Base-by-base conservation (phyloP, 495 filamentous ascomycete species). In the Trichoderma reesei region DNA sequence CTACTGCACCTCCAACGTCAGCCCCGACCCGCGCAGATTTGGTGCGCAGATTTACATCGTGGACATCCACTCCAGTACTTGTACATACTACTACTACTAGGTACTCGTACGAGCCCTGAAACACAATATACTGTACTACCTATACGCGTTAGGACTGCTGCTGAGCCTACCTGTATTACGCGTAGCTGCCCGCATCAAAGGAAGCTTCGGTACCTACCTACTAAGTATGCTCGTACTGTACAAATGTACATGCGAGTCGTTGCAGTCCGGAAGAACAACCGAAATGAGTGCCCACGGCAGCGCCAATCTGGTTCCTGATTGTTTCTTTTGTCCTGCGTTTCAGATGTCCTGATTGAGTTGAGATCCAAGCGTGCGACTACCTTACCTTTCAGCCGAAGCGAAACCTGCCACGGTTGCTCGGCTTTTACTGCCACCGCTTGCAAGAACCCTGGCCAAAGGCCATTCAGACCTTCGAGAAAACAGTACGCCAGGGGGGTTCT, bases 21-120 rank as follows among this genome's bases (percentile, higher is more conserved):
- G 26, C 26, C 51, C 51, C 51, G 51, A 26, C 51, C 2, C 31
- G 18, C 51, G 8, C 16, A 2, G 8, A 48, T n/a, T 33, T 56
- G 51, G 51, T 56, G 51, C 51, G 51, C 51, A 56, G 51, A 56
- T 56, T 56, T 56, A 26, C 51, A 56, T 56, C 51, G 7, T 56
- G 51, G 34, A 31, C 51, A 56, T n/a, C n/a, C n/a, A n/a, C n/a
- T n/a, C n/a, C n/a, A n/a, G n/a, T n/a, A n/a, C n/a, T n/a, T n/a
- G n/a, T n/a, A n/a, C n/a, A n/a, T n/a, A n/a, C n/a, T n/a, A n/a
- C n/a, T n/a, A n/a, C n/a, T n/a, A n/a, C n/a, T n/a, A n/a, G n/a
- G n/a, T n/a, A n/a, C n/a, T n/a, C n/a, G n/a, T 34, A 56, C 20
- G 51, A 33, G 51, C 20, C 8, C 39, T 41, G 39, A 5, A 6